Evolutionary conservation across 495 filamentous ascomycete genomes (phyloP), one percentile per base, ranked within the genome.

Genomic region (Daldinia caldariorum): DNA sequence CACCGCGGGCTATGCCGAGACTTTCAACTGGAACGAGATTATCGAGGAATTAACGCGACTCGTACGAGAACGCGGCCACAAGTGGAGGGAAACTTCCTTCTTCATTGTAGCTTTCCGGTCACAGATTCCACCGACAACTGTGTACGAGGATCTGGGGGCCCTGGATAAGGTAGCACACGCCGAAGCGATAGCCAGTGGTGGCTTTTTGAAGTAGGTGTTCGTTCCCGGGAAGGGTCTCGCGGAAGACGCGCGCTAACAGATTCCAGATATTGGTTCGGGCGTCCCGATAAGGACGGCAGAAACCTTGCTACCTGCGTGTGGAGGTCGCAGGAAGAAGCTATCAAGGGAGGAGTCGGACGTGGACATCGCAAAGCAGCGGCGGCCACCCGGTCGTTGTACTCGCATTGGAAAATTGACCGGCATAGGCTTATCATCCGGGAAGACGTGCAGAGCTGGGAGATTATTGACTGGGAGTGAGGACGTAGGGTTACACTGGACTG

Each of bases 41-140:
- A 80, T 93, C 13, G 76, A 79, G 10, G 78, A 82, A 22, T 76
- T 94, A 49, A 78, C 76, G 63, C 66, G 81, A 1, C 77, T 90
- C 51, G 80, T 61, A 43, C 76, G 76, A 6, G 67, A 76, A 20
- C 79, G 80, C 3, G 77, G 80, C n/a, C 84, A 88, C 61, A 54
- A 66, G 0, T 96, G 91, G 90, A 86, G 82, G 54, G 79, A 82
- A 41, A 84, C 84, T 55, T 81, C 82, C 34, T 97, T 94, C 82
- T 97, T 93, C 70, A 83, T 96, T 43, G 92, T 97, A 18, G 89
- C 88, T 7, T 97, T 97, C 78, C 85, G 92, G 1, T 95, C 92
- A 0, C 84, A 79, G 60, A 85, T 95, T 16, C 83, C 85, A 6
- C 83, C 84, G 1, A 85, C 82, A 8, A 89, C 87, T 0, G 86